Evolutionary conservation across 352 stramenopile species (phyloP), one percentile per base, ranked within the genome.

Genomic region (Pythium brassicae): DNA sequence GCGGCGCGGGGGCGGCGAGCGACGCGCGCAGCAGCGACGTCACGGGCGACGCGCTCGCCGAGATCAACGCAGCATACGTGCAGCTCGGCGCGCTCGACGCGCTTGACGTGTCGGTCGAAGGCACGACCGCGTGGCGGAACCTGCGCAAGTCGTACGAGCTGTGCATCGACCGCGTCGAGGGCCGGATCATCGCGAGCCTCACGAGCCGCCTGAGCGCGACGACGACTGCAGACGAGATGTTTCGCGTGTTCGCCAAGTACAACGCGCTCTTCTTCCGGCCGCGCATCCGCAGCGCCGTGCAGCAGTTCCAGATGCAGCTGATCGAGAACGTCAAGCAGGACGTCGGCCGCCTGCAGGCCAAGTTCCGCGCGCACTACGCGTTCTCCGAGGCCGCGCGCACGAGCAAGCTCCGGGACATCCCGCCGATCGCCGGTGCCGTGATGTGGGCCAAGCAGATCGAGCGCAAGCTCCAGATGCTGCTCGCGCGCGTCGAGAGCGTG

Each of bases 371-470:
- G 8, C 87, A 98, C 50, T 99, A 99, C 65, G 94, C 98, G 39
- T 91, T 96, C n/a, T 99, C 95, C 0, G 86, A 98, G 52, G 95
- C 97, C 15, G 96, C 89, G 26, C 78, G 85, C 23, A 96, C 98
- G 60, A 97, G 93, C 53, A 94, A 94, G 55, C 63, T 99, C 26
- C 85, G 96, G 48, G 97, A 99, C 55, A 98, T 99, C 37, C 97
- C 98, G 20, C 97, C 97, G 23, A 95, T 99, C 37, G 93, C 93
- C 35, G 97, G 96, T 27, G 98, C 98, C 49, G 98, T 99, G 44
- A 92, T 99, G 66, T 99, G 98, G 98, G 97, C 97, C 17, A 98
- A 98, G 64, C 97, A 99, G 74, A 99, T 99, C 74, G 97, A 99
- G 70, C 83, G 96, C n/a, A 98, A 99, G 69, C 72, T 99, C 15